Evolutionary conservation across 2,329 filamentous ascomycete species (phyloP), one percentile per base, ranked within the genome.

Genomic region (Hymenotorrendiella dingleyae): DNA sequence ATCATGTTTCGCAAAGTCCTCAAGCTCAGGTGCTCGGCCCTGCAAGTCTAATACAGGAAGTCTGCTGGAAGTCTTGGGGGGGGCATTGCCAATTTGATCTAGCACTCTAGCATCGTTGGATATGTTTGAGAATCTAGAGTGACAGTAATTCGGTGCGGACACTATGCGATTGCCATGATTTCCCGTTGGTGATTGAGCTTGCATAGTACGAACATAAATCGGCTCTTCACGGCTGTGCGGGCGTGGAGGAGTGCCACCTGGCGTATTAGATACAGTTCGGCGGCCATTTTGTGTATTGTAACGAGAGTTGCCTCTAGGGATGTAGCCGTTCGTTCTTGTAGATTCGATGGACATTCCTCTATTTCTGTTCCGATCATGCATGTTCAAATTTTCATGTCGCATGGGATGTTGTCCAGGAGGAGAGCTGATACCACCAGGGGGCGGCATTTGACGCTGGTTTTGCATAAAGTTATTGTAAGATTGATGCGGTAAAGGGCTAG

Each of bases 331-430:
- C n/a, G n/a, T n/a, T n/a, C n/a, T n/a, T n/a, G 16, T n/a, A 19
- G 41, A 44, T 4, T 48, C 48, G 19, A 36, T 48, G 2, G 49
- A 51, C 43, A 34, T 47, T 10, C 38, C 42, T 32, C 48, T 40
- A 32, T 43, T 27, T 27, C 49, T 16, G n/a, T 44, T 26, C 4
- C 28, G 20, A 11, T 8, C 28, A 12, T 19, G 34, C 21, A 38
- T 38, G n/a, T 29, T 35, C 33, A 26, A 20, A 8, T 29, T 26
- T 19, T 39, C 17, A n/a, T 39, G 19, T 6, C 24, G 19, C 14
- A 29, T 21, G 19, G 34, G 35, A 17, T 22, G 16, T 26, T 26
- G 30, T 6, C 24, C 10, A 16, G 24, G 12, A 22, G 9, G 16
- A 4, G 21, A 23, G 12, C 17, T 27, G 21, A 19, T 19, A 9